Evolutionary conservation across 306 rosid species (phyloP).

Genomic region (Trifolium fragiferum): DNA sequence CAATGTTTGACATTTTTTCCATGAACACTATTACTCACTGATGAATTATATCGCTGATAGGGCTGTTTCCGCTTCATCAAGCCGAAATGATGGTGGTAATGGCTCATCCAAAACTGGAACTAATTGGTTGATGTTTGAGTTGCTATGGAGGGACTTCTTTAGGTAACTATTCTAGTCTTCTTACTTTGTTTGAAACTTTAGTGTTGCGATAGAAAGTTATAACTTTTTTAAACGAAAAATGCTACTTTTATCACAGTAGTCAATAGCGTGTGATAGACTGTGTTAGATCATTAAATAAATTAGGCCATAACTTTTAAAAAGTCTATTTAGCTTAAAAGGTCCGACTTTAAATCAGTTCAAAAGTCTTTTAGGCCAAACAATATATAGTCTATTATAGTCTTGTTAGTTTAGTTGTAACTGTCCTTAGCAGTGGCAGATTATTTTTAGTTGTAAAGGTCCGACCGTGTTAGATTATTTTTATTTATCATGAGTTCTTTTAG

Average conservation of each 20-base stretch:
- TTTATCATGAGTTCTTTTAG: no score
- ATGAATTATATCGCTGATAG: conserved; percentile 41
- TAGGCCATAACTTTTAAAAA: background rate
- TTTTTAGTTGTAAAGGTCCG: no score
- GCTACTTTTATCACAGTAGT: background rate
- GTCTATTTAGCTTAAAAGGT: no score
- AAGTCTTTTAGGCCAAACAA: background rate
- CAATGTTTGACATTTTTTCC: conserved; percentile 1
- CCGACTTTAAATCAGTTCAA: background rate
- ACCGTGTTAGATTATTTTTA: no score
- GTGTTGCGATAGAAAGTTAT: conserved; percentile 5
- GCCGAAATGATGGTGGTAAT: conserved; percentile 58
- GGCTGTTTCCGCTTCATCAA: conserved; percentile 63
- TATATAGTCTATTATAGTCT: background rate
- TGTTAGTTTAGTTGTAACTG: background rate
- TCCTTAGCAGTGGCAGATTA: background rate
- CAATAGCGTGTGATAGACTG: background rate
- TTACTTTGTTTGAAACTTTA: conserved; percentile 12
- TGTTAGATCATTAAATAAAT: background rate
- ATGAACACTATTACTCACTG: conserved; percentile 38
- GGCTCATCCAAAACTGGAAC: conserved; percentile 63
- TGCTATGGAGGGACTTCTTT: conserved; percentile 98
- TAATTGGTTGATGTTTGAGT: conserved; percentile 91
- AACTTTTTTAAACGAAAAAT: background rate
- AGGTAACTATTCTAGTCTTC: conserved; percentile 59